Percentiles rank a stretch among this genome's conserved stretches.
Evolutionary conservation across 768 basidiomycete genomes (phyloP).

Genomic region (Mrakia gelida): DNA sequence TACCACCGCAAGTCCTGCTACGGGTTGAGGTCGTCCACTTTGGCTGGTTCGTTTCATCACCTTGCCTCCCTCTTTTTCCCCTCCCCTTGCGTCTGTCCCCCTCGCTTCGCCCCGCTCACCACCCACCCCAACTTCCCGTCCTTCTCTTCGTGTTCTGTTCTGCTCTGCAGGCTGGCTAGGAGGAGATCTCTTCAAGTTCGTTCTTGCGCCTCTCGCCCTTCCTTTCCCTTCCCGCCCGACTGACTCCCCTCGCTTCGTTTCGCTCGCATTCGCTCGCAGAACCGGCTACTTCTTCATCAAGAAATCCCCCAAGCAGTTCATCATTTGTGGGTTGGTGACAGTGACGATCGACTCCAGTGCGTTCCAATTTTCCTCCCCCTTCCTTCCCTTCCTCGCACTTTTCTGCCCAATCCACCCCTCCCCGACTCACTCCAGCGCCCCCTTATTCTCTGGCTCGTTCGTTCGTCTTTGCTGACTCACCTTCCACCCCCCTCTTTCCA

Average conservation of each 20-base stretch:
- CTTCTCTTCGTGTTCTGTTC: background rate
- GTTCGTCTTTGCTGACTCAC: background rate
- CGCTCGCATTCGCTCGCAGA: background rate
- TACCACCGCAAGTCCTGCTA: conserved; percentile 19
- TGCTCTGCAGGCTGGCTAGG: conserved; percentile 26
- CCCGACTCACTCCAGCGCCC: background rate
- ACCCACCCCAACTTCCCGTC: background rate
- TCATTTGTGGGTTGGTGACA: conserved; percentile 28
- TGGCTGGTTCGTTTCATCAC: conserved; percentile 10
- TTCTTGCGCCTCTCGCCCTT: background rate
- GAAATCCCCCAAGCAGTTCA: conserved; percentile 19
- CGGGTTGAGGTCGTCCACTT: conserved; percentile 16
- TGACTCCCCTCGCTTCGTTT: background rate
- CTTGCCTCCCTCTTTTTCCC: background rate
- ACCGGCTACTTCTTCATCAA: conserved; percentile 29
- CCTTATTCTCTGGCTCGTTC: background rate
- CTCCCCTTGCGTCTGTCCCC: background rate
- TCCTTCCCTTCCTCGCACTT: too few relatives aligned
- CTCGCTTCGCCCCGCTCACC: too few relatives aligned
- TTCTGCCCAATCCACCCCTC: background rate
- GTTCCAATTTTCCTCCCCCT: background rate
- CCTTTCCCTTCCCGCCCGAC: background rate
- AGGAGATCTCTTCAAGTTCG: conserved; percentile 30
- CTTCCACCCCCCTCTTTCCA: background rate
- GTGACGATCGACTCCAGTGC: conserved; percentile 24